Evolutionary conservation across 352 stramenopile genomes (phyloP).

Genomic region (Chrysophaeum taylorii): DNA sequence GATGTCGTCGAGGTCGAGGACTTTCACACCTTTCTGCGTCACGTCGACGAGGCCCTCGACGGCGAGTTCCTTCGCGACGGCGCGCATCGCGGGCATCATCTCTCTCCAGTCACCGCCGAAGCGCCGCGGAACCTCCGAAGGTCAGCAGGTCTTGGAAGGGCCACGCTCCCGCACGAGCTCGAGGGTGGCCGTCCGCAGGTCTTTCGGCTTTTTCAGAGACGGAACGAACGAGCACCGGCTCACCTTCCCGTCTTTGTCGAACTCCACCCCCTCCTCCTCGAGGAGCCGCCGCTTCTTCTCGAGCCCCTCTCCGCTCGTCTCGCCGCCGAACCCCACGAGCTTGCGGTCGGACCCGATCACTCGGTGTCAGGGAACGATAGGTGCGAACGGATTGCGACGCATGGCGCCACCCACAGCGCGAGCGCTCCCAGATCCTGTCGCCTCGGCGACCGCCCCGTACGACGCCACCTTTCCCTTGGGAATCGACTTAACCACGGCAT

Average conservation of each 20-base stretch:
- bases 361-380: background rate
- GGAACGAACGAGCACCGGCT: background rate
- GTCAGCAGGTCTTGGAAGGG: background rate
- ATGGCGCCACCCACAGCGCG: background rate
- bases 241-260: background rate
- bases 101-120: background rate
- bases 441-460: background rate
- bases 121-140: constrained; percentile 3
- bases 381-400: background rate
- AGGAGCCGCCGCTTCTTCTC: background rate
- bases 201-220: background rate
- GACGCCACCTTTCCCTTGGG: background rate
- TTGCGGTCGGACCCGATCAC: constrained; percentile 1
- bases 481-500: background rate
- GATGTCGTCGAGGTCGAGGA: background rate
- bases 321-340: constrained; percentile 4
- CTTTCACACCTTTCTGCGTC: background rate
- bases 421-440: background rate
- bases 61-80: background rate
- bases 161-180: background rate
- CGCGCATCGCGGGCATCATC: background rate
- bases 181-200: background rate
- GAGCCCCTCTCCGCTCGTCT: background rate
- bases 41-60: background rate
- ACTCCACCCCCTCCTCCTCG: background rate